Evolutionary conservation across 441 rosid species (phyloP).

Genomic region (Populus trichocarpa): DNA sequence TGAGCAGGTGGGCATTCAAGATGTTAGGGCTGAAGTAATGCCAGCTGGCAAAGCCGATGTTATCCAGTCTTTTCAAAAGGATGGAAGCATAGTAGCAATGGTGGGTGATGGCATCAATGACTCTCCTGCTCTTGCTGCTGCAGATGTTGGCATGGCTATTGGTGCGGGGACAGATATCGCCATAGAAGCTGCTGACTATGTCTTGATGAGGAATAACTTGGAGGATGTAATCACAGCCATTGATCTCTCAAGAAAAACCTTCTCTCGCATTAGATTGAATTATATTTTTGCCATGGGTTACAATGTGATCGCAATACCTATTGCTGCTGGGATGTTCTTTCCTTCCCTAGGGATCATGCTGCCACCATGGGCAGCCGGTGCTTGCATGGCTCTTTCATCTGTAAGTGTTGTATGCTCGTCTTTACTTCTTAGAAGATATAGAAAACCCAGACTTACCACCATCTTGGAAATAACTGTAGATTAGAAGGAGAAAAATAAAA

Average conservation of each 20-base stretch:
- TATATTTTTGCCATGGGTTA: slow-evolving; percentile 94
- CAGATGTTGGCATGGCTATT: slow-evolving; percentile 97
- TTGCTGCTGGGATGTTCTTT: slow-evolving; percentile 81
- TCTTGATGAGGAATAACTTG: slow-evolving; percentile 88
- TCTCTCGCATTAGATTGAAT: slow-evolving; percentile 69
- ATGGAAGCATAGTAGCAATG: slow-evolving; percentile 92
- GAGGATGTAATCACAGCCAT: slow-evolving; percentile 98
- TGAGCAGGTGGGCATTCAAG: slow-evolving; percentile 72
- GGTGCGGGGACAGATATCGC: slow-evolving; percentile 99
- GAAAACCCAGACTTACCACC: slow-evolving; percentile 86
- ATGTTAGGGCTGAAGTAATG: slow-evolving; percentile 94
- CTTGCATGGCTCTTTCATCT: slow-evolving; percentile 97
- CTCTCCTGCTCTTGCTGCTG: slow-evolving; percentile 95
- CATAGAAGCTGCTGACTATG: slow-evolving; percentile 96
- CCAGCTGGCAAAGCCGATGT: slow-evolving; percentile 95
- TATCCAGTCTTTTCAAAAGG: slow-evolving; percentile 63
- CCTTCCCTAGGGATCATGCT: slow-evolving; percentile 60
- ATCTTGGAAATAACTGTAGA: slow-evolving; percentile 81
- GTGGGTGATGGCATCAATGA: slow-evolving; percentile 99
- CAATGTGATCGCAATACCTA: slow-evolving; percentile 77
- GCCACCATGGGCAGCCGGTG: slow-evolving; percentile 99
- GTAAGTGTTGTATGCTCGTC: slow-evolving; percentile 99
- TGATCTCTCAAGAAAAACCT: slow-evolving; percentile 85
- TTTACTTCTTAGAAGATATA: slow-evolving; percentile 83
- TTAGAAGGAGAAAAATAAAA: slow-evolving; percentile 21